These are phyloP conservation scores for Petrea volubilis DNA, from an alignment of 257 asterid species.

Conservation along the genomic window DNA sequence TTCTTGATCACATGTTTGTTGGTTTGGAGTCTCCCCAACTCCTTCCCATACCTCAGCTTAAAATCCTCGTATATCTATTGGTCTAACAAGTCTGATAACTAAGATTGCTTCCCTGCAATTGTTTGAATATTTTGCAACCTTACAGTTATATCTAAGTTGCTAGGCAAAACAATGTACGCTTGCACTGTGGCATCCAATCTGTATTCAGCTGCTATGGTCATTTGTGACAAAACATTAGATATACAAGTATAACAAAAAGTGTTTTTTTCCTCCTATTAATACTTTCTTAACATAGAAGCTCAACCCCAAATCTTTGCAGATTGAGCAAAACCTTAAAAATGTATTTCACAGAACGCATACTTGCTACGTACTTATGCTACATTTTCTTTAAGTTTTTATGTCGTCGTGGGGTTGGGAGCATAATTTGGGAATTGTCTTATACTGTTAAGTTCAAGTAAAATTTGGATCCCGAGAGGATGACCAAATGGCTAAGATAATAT, in stretches of 20 bases:
- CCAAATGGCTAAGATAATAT: background rate
- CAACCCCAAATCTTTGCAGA: background rate
- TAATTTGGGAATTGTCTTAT: background rate
- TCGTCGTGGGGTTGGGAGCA: background rate
- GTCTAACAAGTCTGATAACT: conserved; percentile 19
- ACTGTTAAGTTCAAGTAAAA: background rate
- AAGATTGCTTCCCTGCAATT: conserved; percentile 11
- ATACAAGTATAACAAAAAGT: background rate
- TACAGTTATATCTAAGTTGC: conserved; percentile 29
- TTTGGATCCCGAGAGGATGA: background rate
- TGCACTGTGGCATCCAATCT: conserved; percentile 1
- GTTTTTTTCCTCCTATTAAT: conserved; percentile 1
- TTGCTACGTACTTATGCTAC: background rate
- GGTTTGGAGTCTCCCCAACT: conserved; percentile 4
- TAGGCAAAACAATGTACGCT: conserved; percentile 15
- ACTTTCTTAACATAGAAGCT: background rate
- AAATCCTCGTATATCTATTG: conserved; percentile 12
- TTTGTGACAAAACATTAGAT: conserved; percentile 9
- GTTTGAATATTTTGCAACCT: conserved; percentile 23
- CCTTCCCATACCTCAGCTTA: conserved; percentile 15
- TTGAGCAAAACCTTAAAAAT: background rate
- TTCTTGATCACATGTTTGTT: conserved; percentile 15
- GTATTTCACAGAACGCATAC: background rate
- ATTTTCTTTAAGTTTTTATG: background rate
- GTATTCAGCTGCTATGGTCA: background rate